phyloP scores from a whole-genome alignment of 192 early-diverging fungal species.

The Obelidium mucronatum region DNA sequence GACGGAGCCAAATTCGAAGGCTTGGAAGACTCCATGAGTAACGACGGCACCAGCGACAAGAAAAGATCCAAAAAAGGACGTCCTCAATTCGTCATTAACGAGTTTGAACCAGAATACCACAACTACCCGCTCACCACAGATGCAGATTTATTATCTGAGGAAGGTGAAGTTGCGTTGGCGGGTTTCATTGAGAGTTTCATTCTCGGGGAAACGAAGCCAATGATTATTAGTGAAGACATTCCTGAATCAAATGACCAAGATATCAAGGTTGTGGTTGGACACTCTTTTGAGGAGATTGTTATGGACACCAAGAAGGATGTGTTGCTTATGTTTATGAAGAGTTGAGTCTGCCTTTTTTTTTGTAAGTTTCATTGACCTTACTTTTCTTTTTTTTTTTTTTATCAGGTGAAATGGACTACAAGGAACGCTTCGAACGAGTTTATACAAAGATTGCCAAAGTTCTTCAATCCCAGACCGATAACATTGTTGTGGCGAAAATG shows the following conservation, averaged over 20 bases:
- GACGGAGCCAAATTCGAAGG: not conserved
- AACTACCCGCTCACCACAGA: not conserved
- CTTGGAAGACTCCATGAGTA: not conserved
- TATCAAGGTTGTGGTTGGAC: not conserved
- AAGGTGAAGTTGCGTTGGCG: not conserved
- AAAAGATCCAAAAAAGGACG: not conserved
- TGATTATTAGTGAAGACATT: not conserved
- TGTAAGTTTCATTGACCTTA: not conserved
- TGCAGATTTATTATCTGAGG: not conserved
- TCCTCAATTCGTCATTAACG: conserved; percentile 3
- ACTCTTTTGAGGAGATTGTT: not conserved
- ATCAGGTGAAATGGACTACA: not conserved
- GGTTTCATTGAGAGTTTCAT: not conserved
- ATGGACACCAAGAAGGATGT: not conserved
- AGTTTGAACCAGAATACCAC: not conserved
- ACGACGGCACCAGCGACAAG: not conserved
- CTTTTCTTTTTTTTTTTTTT: not conserved
- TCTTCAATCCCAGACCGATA: not conserved
- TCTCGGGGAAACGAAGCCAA: not conserved
- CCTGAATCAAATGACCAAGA: not conserved
- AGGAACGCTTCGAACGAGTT: not conserved
- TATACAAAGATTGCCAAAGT: not conserved
- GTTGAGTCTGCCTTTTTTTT: not conserved
- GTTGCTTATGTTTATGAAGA: not conserved
- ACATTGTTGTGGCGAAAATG: not conserved